Evolutionary conservation across 352 stramenopile species (phyloP).

Genomic region (Globisporangium paddicum): DNA sequence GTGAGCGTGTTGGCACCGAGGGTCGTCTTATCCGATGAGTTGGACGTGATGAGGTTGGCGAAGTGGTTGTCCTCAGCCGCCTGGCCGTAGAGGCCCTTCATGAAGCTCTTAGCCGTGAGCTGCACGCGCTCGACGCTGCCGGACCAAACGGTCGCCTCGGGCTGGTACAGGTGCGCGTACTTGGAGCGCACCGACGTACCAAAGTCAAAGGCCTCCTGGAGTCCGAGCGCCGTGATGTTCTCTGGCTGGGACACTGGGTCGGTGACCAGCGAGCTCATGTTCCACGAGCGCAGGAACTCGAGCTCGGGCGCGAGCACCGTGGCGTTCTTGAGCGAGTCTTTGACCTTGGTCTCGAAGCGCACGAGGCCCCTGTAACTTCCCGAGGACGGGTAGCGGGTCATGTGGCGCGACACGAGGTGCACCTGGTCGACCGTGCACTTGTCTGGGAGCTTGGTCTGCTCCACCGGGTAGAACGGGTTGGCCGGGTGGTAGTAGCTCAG

Average conservation of each 20-base stretch:
- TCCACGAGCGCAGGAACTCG: conserved; percentile 42
- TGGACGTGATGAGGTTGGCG: conserved; percentile 29
- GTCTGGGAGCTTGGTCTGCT: conserved; percentile 34
- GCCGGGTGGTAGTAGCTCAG: conserved; percentile 57
- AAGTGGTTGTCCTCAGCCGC: conserved; percentile 21
- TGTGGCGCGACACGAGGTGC: conserved; percentile 41
- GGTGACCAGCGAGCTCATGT: conserved; percentile 31
- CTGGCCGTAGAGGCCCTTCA: conserved; percentile 40
- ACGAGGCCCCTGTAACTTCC: conserved; percentile 43
- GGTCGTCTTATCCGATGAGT: conserved; percentile 27
- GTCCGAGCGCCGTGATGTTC: conserved; percentile 51
- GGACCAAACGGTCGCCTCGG: conserved; percentile 38
- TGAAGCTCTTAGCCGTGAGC: conserved; percentile 42
- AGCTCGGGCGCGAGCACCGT: conserved; percentile 24
- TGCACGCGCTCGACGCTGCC: conserved; percentile 46
- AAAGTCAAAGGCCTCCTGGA: conserved; percentile 37
- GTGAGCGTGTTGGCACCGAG: conserved; percentile 45
- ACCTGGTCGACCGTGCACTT: conserved; percentile 46
- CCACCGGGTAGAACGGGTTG: conserved; percentile 27
- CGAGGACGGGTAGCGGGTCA: conserved; percentile 47
- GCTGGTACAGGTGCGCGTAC: conserved; percentile 37
- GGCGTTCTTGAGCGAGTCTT: conserved; percentile 21
- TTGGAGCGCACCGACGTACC: conserved; percentile 30
- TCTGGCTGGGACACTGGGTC: conserved; percentile 28
- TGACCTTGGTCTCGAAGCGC: conserved; percentile 26